A percentile compares a stretch with the other conserved stretches of the same genome.
Conservation (phyloP, 495 filamentous ascomycete species). For the Aspergillus leporis region DNA sequence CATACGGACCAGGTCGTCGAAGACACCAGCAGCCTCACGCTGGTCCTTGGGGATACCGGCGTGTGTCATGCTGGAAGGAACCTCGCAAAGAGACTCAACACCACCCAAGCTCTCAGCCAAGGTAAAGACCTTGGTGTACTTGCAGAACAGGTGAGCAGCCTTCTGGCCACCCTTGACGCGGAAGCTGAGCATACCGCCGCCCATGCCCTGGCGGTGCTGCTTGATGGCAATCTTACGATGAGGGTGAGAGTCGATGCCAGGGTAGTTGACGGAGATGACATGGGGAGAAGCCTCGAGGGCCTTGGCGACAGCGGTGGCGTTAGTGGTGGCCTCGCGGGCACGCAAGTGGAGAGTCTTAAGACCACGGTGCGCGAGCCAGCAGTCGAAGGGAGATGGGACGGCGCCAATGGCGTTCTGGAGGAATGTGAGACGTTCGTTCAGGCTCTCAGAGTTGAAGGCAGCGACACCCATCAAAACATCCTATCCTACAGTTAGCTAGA, state of each 20-base stretch:
- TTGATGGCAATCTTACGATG: conserved; percentile 80
- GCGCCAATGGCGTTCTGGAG: conserved; percentile 97
- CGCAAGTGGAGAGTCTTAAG: conserved; percentile 96
- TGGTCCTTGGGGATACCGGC: conserved; percentile 87
- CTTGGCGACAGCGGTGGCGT: conserved; percentile 75
- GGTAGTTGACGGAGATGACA: conserved; percentile 91
- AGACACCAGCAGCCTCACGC: conserved; percentile 91
- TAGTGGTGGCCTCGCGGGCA: conserved; percentile 77
- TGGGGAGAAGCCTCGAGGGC: conserved; percentile 78
- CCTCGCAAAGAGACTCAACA: conserved; percentile 88
- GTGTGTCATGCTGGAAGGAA: conserved; percentile 95
- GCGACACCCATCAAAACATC: conserved; percentile 98
- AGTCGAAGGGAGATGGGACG: conserved; percentile 92
- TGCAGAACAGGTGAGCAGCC: conserved; percentile 90
- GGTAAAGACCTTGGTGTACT: conserved; percentile 84
- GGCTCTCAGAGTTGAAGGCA: conserved; percentile 84
- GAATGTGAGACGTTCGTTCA: conserved; percentile 79
- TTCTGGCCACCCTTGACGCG: conserved; percentile 84
- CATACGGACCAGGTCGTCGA: conserved; percentile 90
- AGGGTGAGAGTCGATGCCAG: conserved; percentile 81
- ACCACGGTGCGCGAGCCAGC: conserved; percentile 97
- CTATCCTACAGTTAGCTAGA: conserved; percentile 37
- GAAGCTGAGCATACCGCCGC: conserved; percentile 97
- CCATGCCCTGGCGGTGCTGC: conserved; percentile 93
- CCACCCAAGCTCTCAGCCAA: conserved; percentile 92